Evolutionary conservation across 306 rosid species (phyloP), one percentile per base, ranked within the genome.

Genomic region (Gastrolobium bilobum): DNA sequence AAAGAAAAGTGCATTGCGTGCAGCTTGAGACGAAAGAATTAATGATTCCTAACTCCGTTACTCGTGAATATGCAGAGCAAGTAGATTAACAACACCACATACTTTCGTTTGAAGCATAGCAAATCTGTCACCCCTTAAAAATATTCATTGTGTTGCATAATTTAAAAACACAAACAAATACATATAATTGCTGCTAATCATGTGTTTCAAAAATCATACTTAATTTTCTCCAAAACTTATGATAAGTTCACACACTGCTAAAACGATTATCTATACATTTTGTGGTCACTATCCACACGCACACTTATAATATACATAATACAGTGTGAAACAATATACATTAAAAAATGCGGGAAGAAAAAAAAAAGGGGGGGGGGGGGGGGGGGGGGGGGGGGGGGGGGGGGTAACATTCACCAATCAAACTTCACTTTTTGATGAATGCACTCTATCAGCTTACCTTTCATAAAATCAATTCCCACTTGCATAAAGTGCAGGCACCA

Each of bases 401-500:
- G 7, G 42, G 6, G 29, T 34, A 61, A 80, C 70, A 74, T 66
- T 9, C 62, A 73, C 60, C 75, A 69, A 75, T 46, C 42, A 35
- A 57, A 80, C 78, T 84, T 80, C 71, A 77, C 78, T 75, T 90
- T 92, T 84, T 87, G 71, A 88, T 86, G 85, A 82, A 76, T 86
- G 92, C 92, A 84, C 91, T 89, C 88, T 66, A 80, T 60, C 73
- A 79, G 47, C 62, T 46, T 4, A 35, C 73, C 73, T 37, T 70
- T 59, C 46, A 73, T 30, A 39, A 69, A 75, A 81, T 71, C 39
- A 58, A 4, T 20, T 40, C 43, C 73, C 82, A 75, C 79, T 54
- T 44, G 58, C 51, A 78, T 70, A 75, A 82, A 87, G 95, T 83
- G 90, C 90, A 86, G 81, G 75, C 92, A 82, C 84, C 81, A 88